A percentile compares a stretch with the other conserved stretches of the same genome.
Evolutionary conservation across 345 rosid species (phyloP).

Genomic region (Salix brachista): DNA sequence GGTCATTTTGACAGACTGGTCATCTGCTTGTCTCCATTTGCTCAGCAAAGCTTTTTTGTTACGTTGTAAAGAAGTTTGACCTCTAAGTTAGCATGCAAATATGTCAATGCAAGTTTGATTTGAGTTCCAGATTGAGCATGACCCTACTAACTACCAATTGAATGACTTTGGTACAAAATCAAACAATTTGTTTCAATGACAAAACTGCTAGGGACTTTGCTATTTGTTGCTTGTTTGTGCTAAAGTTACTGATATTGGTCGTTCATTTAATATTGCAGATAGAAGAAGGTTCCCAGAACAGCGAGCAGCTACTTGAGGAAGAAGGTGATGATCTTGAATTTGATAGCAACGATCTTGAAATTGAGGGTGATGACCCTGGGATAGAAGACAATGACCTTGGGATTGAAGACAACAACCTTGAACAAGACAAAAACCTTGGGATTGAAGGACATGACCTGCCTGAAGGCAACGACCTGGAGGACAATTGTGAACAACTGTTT

Average conservation of each 20-base stretch:
- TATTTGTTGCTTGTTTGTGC: background rate
- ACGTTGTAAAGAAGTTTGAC: too few species aligned
- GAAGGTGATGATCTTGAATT: slow-evolving; percentile 23
- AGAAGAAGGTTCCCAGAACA: slow-evolving; percentile 23
- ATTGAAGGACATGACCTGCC: slow-evolving; percentile 13
- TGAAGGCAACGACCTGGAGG: slow-evolving; percentile 11
- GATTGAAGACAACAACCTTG: background rate
- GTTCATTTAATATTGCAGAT: slow-evolving; percentile 13
- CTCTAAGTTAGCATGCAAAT: too few species aligned
- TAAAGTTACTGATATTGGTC: background rate
- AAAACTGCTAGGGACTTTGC: background rate
- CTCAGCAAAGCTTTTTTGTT: too few species aligned
- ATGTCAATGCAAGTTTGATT: too few species aligned
- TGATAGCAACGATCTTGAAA: slow-evolving; percentile 9
- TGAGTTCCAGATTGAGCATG: too few species aligned
- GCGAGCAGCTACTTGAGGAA: slow-evolving; percentile 20
- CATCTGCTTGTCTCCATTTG: too few species aligned
- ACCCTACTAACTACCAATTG: too few species aligned
- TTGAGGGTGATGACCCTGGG: slow-evolving; percentile 9
- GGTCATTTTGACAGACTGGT: too few species aligned
- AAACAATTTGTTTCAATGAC: background rate
- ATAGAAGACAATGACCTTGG: slow-evolving; percentile 7
- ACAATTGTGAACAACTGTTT: slow-evolving; percentile 4
- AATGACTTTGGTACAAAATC: too few species aligned
- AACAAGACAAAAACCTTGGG: slow-evolving; percentile 10